These are phyloP conservation scores for Paraconiothyrium brasiliense DNA, from an alignment of 2,329 filamentous ascomycete species.

Conservation along the genomic window DNA sequence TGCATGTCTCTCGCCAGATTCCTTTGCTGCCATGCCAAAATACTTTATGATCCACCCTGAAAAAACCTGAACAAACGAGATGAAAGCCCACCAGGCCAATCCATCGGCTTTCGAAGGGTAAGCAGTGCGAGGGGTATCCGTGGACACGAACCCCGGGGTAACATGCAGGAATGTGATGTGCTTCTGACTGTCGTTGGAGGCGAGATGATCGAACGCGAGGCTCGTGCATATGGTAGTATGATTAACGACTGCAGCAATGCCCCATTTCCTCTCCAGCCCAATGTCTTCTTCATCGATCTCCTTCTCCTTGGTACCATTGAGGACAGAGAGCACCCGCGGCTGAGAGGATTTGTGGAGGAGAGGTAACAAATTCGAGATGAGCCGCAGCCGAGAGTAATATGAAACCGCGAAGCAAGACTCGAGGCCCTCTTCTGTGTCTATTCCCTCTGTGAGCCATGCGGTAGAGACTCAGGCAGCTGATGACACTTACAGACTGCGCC, in stretches of 20 bases:
- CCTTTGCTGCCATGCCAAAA: slow-evolving; percentile 31
- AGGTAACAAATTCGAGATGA: slow-evolving; percentile 45
- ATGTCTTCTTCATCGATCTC: slow-evolving; percentile 39
- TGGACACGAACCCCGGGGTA: slow-evolving; percentile 42
- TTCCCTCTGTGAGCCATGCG: background rate
- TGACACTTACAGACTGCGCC: slow-evolving; percentile 20
- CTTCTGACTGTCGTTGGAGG: slow-evolving; percentile 25
- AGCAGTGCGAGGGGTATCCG: slow-evolving; percentile 25
- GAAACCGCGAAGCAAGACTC: slow-evolving; percentile 39
- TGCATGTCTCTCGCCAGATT: slow-evolving; percentile 41
- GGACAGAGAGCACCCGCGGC: slow-evolving; percentile 45
- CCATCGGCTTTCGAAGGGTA: slow-evolving; percentile 18
- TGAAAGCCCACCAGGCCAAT: slow-evolving; percentile 17
- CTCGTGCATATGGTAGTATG: slow-evolving; percentile 42
- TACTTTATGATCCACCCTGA: slow-evolving; percentile 25
- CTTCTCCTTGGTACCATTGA: slow-evolving; percentile 43
- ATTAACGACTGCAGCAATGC: slow-evolving; percentile 26
- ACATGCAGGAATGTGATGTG: slow-evolving; percentile 43
- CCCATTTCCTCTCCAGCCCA: slow-evolving; percentile 35
- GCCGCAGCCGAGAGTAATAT: slow-evolving; percentile 44
- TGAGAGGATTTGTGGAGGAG: slow-evolving; percentile 33
- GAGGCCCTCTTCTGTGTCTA: slow-evolving; percentile 46
- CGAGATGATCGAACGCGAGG: slow-evolving; percentile 42
- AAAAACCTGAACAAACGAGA: slow-evolving; percentile 17
- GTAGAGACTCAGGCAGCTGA: background rate